Evolutionary conservation across 805 yeast genomes (phyloP).

Genomic region (Ogataea sp.): DNA sequence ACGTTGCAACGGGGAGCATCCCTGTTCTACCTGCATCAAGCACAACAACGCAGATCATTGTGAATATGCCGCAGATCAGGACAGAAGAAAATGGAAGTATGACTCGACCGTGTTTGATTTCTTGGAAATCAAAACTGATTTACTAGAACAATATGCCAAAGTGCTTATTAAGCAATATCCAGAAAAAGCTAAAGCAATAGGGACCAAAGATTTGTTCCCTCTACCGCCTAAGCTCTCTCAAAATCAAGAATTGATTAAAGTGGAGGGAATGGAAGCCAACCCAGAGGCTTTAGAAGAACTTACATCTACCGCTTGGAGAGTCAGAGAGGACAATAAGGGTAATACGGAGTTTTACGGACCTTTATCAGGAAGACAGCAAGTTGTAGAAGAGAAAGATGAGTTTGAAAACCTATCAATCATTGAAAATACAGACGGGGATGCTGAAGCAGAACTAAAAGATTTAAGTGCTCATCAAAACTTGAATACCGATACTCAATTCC

Average conservation of each 20-base stretch:
- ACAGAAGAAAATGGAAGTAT: constrained; percentile 22
- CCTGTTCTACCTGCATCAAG: constrained; percentile 23
- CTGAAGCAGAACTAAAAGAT: constrained; percentile 4
- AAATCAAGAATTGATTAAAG: constrained; percentile 4
- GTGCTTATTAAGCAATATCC: constrained; percentile 17
- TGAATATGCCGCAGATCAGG: constrained; percentile 16
- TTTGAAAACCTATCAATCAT: constrained; percentile 1
- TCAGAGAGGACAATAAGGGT: constrained; percentile 17
- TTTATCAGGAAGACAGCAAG: constrained; percentile 24
- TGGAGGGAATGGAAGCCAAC: constrained; percentile 9
- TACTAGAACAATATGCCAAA: constrained; percentile 18
- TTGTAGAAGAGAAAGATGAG: constrained; percentile 11
- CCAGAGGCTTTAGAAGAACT: constrained; percentile 25
- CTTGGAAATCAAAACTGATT: constrained; percentile 21
- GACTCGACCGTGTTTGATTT: constrained; percentile 25
- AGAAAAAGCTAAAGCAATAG: constrained; percentile 4
- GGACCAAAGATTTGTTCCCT: constrained; percentile 5
- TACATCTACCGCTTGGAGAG: constrained; percentile 26
- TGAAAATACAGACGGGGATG: constrained; percentile 1
- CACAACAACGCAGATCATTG: constrained; percentile 12
- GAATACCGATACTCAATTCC: neutral
- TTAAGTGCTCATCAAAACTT: too few relatives aligned
- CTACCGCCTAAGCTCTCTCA: constrained; percentile 9
- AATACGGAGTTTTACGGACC: constrained; percentile 28
- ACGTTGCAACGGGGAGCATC: constrained; percentile 21